A percentile compares a stretch with the other conserved stretches of the same genome.
These are phyloP conservation scores for Lachnellula occidentalis DNA, from an alignment of 2,329 filamentous ascomycete species.

Conservation along the genomic window DNA sequence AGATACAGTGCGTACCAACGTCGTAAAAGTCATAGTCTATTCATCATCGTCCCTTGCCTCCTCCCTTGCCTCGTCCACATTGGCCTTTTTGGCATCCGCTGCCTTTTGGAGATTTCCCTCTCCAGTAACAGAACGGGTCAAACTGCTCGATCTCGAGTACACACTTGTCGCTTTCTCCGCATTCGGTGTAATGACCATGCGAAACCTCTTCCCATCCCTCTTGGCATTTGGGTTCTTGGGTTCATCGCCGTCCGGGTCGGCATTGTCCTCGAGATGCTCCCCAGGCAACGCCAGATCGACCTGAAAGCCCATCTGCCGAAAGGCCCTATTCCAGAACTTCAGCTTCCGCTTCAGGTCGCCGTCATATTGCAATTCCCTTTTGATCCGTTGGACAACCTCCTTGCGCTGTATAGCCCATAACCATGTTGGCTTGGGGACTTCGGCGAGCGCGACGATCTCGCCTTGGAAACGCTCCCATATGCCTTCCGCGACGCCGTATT, in stretches of 20 bases:
- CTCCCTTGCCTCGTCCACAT: no score
- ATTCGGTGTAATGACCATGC: constrained; percentile 22
- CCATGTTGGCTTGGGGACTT: constrained; percentile 12
- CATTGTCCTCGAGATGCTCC: constrained; percentile 1
- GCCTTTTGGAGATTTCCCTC: constrained; percentile 5
- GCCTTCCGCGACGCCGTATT: constrained; percentile 19
- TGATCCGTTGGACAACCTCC: constrained; percentile 18
- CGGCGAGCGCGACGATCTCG: constrained; percentile 16
- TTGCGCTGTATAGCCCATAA: constrained; percentile 18
- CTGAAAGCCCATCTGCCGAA: constrained; percentile 14
- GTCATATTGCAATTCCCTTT: constrained; percentile 21
- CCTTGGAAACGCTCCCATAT: constrained; percentile 23
- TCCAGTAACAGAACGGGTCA: constrained; percentile 19
- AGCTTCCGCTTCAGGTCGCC: constrained; percentile 16
- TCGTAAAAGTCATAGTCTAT: neutral
- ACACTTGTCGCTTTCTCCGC: constrained; percentile 20
- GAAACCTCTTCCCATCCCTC: constrained; percentile 18
- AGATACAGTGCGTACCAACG: neutral
- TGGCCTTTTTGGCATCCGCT: neutral
- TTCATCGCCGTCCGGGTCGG: constrained; percentile 11
- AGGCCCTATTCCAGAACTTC: constrained; percentile 18
- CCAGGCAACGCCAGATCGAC: constrained; percentile 20
- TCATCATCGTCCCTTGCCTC: neutral
- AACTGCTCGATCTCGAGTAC: constrained; percentile 19
- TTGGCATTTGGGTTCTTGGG: constrained; percentile 16